phyloP scores from a whole-genome alignment of 73 alveolate species.

The Paraurostyla sp. region DNA sequence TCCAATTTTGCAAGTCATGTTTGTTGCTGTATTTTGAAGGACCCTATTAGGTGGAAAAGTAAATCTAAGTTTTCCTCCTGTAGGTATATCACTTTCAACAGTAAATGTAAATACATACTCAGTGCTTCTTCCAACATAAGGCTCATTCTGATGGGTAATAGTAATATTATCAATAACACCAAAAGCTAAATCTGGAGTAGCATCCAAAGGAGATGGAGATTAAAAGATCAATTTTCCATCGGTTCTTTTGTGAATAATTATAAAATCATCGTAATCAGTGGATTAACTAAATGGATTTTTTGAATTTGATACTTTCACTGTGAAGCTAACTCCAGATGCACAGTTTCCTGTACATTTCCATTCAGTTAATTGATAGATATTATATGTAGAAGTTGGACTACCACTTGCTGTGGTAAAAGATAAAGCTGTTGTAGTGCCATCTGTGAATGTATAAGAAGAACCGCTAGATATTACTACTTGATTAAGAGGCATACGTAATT shows the following conservation, averaged over 20 bases:
- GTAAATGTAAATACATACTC: conserved; percentile 27
- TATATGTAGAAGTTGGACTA: conserved; percentile 35
- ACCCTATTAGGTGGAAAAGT: conserved; percentile 30
- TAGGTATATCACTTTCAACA: conserved; percentile 28
- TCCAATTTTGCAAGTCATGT: background rate
- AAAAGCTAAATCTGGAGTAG: conserved; percentile 38
- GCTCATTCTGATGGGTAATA: background rate
- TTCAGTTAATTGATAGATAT: conserved; percentile 6
- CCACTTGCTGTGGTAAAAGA: conserved; percentile 19
- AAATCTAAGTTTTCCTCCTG: conserved; percentile 4
- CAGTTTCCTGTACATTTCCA: conserved; percentile 38
- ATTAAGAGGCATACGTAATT: conserved; percentile 57
- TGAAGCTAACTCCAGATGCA: background rate
- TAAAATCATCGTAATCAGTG: background rate
- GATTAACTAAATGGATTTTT: conserved; percentile 26
- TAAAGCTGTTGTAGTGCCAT: background rate
- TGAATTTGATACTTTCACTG: conserved; percentile 23
- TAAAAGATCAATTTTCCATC: background rate
- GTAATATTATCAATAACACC: conserved; percentile 40
- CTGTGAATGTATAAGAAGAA: background rate
- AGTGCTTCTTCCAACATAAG: conserved; percentile 12
- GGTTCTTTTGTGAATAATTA: conserved; percentile 39
- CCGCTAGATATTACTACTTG: conserved; percentile 2
- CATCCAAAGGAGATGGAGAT: conserved; percentile 13
- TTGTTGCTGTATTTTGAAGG: background rate